Base-by-base conservation (phyloP, 2,329 filamentous ascomycete species). In the Thelonectria rubi region DNA sequence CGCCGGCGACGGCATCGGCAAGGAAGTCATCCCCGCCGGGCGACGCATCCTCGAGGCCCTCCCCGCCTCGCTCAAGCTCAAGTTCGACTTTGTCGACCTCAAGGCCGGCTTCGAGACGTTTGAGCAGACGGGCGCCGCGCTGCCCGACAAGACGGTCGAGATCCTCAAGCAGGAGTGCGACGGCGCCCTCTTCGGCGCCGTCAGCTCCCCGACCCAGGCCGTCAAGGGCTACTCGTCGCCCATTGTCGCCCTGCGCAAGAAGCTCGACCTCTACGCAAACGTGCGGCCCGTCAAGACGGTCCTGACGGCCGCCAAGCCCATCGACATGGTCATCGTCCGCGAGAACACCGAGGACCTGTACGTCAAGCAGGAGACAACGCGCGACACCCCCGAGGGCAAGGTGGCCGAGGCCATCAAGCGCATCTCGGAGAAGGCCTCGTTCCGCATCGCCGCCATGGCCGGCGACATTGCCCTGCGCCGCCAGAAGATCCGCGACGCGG, bases 301-400 rank as follows among this genome's bases (percentile, higher is more conserved):
- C 65, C 74, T 82, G 65, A 90, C 87, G 34, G 85, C 87, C 56
- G 70, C 79, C 47, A 85, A 84, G 72, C 90, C 91, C 65, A 93
- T 97, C 74, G 95, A 99, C 81, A 90, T 99, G 78, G 95, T 99
- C 74, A 99, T 98, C 73, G 95, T 98, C 57, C 92, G 95, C 68
- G 95, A 99, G 81, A 99, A 99, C 84, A 99, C 95, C 32, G 95
- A 99, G 82, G 95, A 99, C 77, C 86, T 99, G 42, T 97, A 97
- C 80, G 94, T 99, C 72, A 98, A 98, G 83, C 91, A 98, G 78
- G 95, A 99, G 83, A 90, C 84, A 77, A 97, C 93, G 20, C 90
- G 87, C 76, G 87, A 92, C 55, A 88, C 86, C 32, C 83, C 89
- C 37, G 86, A 92, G 62, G 89, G 90, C 78, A 94, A 93, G 81